phyloP scores from a whole-genome alignment of 2,329 filamentous ascomycete genomes.

The Hawksworthiomyces lignivorus region DNA sequence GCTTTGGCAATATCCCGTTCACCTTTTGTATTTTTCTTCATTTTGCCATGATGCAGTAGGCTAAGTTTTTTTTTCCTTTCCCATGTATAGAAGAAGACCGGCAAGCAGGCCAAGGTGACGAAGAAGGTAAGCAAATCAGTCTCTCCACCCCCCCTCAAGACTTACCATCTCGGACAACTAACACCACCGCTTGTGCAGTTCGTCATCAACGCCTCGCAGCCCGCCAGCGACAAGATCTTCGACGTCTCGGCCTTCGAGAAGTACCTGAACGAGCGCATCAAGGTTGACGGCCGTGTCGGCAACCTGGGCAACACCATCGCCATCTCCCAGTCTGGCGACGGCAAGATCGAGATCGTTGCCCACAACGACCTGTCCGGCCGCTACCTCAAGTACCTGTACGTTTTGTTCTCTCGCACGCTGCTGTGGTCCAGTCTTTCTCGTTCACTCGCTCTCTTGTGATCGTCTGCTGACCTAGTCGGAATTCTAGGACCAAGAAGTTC shows the following conservation, averaged over 20 bases:
- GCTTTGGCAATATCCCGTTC: too few species aligned
- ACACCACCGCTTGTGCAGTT: too few species aligned
- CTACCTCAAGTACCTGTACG: slow-evolving; percentile 99
- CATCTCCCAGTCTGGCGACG: slow-evolving; percentile 86
- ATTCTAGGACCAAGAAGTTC: slow-evolving; percentile 94
- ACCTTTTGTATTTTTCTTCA: too few species aligned
- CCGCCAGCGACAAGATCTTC: slow-evolving; percentile 99
- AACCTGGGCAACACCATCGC: slow-evolving; percentile 92
- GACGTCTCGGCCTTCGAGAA: slow-evolving; percentile 98
- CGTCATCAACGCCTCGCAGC: slow-evolving; percentile 99
- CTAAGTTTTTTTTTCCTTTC: slow-evolving; percentile 58
- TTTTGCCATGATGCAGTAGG: slow-evolving; percentile 76
- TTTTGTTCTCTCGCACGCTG: too few species aligned
- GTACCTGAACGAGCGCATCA: slow-evolving; percentile 99
- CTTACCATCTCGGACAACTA: neutral
- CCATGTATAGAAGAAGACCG: slow-evolving; percentile 55
- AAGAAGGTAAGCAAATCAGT: slow-evolving; percentile 63
- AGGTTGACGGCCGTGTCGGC: slow-evolving; percentile 96
- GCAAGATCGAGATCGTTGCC: slow-evolving; percentile 95
- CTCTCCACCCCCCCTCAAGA: slow-evolving; percentile 1
- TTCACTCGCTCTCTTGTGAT: too few species aligned
- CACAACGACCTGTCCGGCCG: slow-evolving; percentile 98
- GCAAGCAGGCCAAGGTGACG: slow-evolving; percentile 64
- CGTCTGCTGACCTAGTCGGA: slow-evolving; percentile 18
- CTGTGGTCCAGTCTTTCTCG: neutral